phyloP scores from a whole-genome alignment of 805 yeast species.

The Saccharomycopsis capsularis region DNA sequence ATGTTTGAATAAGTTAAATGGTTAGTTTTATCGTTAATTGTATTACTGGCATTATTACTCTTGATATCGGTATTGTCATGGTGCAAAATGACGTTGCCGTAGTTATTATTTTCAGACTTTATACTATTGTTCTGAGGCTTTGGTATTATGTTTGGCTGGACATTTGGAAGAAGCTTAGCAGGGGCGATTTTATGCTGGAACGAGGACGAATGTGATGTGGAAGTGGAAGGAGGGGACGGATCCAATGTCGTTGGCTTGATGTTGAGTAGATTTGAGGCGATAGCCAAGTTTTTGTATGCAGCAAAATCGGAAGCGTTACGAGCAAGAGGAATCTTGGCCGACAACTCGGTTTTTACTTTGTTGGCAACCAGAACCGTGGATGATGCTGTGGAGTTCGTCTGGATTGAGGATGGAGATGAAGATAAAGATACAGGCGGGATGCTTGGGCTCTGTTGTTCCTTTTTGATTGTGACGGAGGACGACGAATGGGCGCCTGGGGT shows the following conservation, averaged over 20 bases:
- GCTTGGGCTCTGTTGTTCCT: no score
- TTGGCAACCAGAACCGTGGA: no score
- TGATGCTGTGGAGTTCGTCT: neutral
- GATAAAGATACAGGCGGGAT: neutral
- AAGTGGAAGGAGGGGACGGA: neutral
- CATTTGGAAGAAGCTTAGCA: slow-evolving; percentile 12
- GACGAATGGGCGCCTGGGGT: no score
- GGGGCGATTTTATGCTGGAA: neutral
- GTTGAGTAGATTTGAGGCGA: slow-evolving; percentile 3
- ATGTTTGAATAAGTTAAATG: neutral
- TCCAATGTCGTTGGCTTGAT: slow-evolving; percentile 10
- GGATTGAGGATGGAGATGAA: neutral
- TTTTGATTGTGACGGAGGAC: no score
- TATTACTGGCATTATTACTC: neutral
- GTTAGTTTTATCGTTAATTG: neutral
- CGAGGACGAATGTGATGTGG: no score
- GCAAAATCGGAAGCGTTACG: slow-evolving; percentile 1
- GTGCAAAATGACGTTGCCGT: no score
- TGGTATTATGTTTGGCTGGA: slow-evolving; percentile 7
- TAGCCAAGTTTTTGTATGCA: slow-evolving; percentile 9
- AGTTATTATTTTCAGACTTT: neutral
- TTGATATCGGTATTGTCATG: neutral
- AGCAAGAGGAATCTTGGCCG: neutral
- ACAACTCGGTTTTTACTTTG: neutral
- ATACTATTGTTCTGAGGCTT: neutral